Conservation (phyloP, 1,284 basidiomycete species). For the Volvariella surrecta region DNA sequence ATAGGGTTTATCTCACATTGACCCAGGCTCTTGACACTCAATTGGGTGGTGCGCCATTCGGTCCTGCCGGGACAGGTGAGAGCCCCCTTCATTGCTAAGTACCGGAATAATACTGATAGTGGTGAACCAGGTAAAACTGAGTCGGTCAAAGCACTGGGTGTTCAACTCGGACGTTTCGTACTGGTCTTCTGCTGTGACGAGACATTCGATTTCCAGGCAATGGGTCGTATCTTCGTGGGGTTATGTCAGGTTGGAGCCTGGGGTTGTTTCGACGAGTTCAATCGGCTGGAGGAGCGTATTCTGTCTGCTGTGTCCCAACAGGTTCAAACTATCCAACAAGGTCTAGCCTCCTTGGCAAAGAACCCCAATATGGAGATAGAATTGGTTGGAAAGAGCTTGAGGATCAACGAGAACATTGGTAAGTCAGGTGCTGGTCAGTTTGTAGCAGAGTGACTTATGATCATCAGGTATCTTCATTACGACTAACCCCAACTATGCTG, state of each 20-base stretch:
- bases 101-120: too few relatives aligned
- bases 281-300: conserved; percentile 96
- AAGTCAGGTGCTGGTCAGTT: conserved; percentile 11
- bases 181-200: conserved; percentile 99
- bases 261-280: conserved; percentile 99
- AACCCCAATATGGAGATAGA: conserved; percentile 89
- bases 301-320: conserved; percentile 98
- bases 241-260: conserved; percentile 99
- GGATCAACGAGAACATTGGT: conserved; percentile 93
- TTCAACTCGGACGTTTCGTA: conserved; percentile 95
- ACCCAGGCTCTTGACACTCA: conserved; percentile 95
- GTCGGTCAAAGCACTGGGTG: conserved; percentile 97
- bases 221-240: conserved; percentile 99
- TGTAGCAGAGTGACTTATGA: conserved; percentile 8
- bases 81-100: conserved; percentile 3
- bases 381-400: conserved; percentile 90
- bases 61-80: conserved; percentile 89
- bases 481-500: conserved; percentile 97
- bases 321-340: conserved; percentile 97
- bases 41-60: conserved; percentile 95
- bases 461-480: conserved; percentile 85
- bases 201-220: conserved; percentile 99
- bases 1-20: conserved; percentile 92
- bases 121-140: conserved; percentile 81
- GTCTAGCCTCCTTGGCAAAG: conserved; percentile 72